Base-by-base conservation (phyloP, 345 rosid genomes). In the Triadica sebifera region DNA sequence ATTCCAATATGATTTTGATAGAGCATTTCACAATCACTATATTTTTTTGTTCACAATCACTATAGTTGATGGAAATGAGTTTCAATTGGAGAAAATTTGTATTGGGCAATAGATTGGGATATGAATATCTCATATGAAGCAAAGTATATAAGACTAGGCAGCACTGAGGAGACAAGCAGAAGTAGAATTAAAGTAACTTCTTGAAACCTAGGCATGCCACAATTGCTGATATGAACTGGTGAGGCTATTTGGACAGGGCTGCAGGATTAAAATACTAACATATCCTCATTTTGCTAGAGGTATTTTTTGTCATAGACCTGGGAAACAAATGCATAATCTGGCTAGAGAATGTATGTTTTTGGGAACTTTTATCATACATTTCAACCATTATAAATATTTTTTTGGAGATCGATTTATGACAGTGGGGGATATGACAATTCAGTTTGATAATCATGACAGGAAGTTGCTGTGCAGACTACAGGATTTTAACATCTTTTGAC, bases 311-410 rank as follows among this genome's bases (percentile, higher is more conserved):
- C 16, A 29, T 29, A 58, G 38, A 41, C 61, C 5, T n/a, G 3
- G 51, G 47, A 69, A 69, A n/a, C 6, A 34, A 57, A 46, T 55
- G 61, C 41, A 39, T 53, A 11, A 70, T 12, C 6, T 70, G 73
- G 47, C 34, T n/a, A 55, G 37, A 9, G 22, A 6, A 24, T 25
- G 34, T 29, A 29, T 70, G 24, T 57, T 11, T 71, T 15, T 25
- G 41, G 57, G 39, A 5, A 72, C 37, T 47, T 39, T 16, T 47
- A 43, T 25, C 51, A 16, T 15, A n/a, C 16, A 34, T 34, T 47
- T 51, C 37, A 47, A 64, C 46, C 12, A 38, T 50, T 46, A 17
- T n/a, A 39, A 25, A 12, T 19, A 29, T 61, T 8, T 29, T 60
- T 20, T 38, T 19, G 20, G 20, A 68, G 24, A 16, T 39, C 16